These are phyloP conservation scores for Lasiosphaeriaceae sp. DNA, from an alignment of 495 filamentous ascomycete genomes.

Conservation along the genomic window DNA sequence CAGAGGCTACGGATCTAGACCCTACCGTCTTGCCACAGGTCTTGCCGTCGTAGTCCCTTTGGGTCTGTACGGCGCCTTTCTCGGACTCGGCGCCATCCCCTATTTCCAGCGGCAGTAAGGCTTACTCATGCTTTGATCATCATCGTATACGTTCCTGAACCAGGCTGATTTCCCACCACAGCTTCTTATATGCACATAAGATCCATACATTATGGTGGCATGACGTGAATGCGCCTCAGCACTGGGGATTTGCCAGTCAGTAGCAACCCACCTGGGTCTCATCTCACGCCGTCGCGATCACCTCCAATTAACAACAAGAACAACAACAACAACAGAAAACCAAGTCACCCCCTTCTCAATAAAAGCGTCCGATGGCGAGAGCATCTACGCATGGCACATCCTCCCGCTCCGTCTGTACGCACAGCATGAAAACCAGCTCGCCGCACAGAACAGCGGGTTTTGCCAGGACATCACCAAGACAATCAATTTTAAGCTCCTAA, in stretches of 20 bases:
- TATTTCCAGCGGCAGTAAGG: slow-evolving; percentile 59
- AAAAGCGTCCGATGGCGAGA: slow-evolving; percentile 50
- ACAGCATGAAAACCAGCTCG: slow-evolving; percentile 50
- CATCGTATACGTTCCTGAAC: background rate
- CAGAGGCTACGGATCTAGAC: too few species aligned
- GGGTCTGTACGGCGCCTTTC: slow-evolving; percentile 40
- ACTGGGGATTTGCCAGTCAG: slow-evolving; percentile 80
- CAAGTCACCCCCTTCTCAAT: slow-evolving; percentile 68
- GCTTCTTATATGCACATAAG: slow-evolving; percentile 74
- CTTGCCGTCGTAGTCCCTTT: slow-evolving; percentile 41
- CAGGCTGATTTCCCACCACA: slow-evolving; percentile 25
- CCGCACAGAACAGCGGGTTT: slow-evolving; percentile 47
- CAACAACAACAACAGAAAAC: slow-evolving; percentile 39
- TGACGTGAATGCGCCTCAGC: slow-evolving; percentile 65
- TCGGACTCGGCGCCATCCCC: slow-evolving; percentile 43
- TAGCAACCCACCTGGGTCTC: background rate
- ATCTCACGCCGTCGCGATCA: background rate
- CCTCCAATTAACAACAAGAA: background rate
- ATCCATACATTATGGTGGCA: slow-evolving; percentile 65
- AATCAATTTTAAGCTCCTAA: slow-evolving; percentile 55
- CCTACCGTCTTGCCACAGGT: slow-evolving; percentile 14
- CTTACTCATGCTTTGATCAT: background rate
- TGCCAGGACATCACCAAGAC: slow-evolving; percentile 52
- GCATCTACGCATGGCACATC: slow-evolving; percentile 69
- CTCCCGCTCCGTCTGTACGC: slow-evolving; percentile 62